Evolutionary conservation across 2,329 filamentous ascomycete genomes (phyloP).

Genomic region (Penicillium sp.): DNA sequence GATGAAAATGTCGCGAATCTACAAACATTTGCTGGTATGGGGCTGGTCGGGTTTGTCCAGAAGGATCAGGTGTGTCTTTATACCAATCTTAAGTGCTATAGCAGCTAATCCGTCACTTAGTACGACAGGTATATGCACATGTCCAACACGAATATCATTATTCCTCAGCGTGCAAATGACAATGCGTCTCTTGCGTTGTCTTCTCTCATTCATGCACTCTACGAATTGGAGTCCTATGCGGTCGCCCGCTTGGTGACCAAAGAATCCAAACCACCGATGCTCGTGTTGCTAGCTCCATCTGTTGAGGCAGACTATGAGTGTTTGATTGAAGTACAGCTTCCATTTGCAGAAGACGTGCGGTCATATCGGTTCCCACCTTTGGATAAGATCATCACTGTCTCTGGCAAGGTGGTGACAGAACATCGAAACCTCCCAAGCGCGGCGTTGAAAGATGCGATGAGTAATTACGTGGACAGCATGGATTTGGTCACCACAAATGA

Average conservation of each 20-base stretch:
- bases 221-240: slow-evolving; percentile 80
- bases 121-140: slow-evolving; percentile 83
- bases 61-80: slow-evolving; percentile 58
- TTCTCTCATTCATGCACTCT: slow-evolving; percentile 82
- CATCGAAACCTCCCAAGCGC: slow-evolving; percentile 79
- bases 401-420: slow-evolving; percentile 72
- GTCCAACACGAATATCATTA: slow-evolving; percentile 73
- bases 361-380: slow-evolving; percentile 89
- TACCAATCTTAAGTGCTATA: not conserved
- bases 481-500: slow-evolving; percentile 74
- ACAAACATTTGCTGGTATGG: slow-evolving; percentile 70
- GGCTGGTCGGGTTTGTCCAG: slow-evolving; percentile 83
- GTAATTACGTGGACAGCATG: slow-evolving; percentile 89
- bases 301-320: slow-evolving; percentile 79
- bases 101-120: slow-evolving; percentile 39
- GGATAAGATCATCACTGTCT: slow-evolving; percentile 83
- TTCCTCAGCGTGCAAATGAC: slow-evolving; percentile 75
- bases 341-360: slow-evolving; percentile 88
- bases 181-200: slow-evolving; percentile 81
- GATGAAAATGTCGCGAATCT: slow-evolving; percentile 88
- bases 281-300: slow-evolving; percentile 75
- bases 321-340: slow-evolving; percentile 82
- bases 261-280: slow-evolving; percentile 71
- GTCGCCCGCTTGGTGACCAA: slow-evolving; percentile 83
- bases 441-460: slow-evolving; percentile 76